Conservation (phyloP, 148 eudicot genomes). For the Camellia sinensis region DNA sequence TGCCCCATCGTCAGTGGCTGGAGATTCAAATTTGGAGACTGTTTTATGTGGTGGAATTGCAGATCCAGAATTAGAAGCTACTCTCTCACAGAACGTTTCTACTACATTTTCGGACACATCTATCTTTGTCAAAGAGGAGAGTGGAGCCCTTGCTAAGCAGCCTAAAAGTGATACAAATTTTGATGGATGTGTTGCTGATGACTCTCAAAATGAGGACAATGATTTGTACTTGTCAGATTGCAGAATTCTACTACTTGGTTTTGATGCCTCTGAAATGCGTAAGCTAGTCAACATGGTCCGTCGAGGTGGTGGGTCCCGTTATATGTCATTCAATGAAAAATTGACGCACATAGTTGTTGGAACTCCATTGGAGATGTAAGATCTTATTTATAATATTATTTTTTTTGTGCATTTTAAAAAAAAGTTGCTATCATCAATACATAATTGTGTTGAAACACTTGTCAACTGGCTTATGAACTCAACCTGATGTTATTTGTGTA, state of each 20-base stretch:
- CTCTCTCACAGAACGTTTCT: slow-evolving; percentile 50
- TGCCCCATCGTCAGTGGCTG: slow-evolving; percentile 37
- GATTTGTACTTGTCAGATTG: slow-evolving; percentile 93
- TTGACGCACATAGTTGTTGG: slow-evolving; percentile 91
- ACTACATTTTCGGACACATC: slow-evolving; percentile 33
- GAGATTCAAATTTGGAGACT: slow-evolving; percentile 49
- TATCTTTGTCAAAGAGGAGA: slow-evolving; percentile 33
- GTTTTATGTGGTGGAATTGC: slow-evolving; percentile 37
- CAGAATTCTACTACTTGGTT: slow-evolving; percentile 75
- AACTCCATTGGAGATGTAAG: slow-evolving; percentile 87
- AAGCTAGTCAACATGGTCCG: slow-evolving; percentile 79
- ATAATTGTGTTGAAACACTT: not conserved
- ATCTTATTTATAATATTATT: not conserved
- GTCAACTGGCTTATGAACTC: slow-evolving; percentile 5
- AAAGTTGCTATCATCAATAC: not conserved
- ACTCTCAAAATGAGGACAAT: slow-evolving; percentile 76
- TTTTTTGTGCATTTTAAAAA: not conserved
- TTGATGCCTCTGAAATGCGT: slow-evolving; percentile 68
- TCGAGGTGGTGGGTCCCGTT: slow-evolving; percentile 95
- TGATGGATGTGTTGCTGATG: slow-evolving; percentile 73
- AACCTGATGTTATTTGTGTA: not conserved
- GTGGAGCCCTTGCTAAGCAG: slow-evolving; percentile 28
- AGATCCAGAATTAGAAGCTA: slow-evolving; percentile 55
- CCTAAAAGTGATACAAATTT: slow-evolving; percentile 34
- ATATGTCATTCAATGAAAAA: slow-evolving; percentile 72